Base-by-base conservation (phyloP, 2,329 filamentous ascomycete species). In the Fusarium sp. region DNA sequence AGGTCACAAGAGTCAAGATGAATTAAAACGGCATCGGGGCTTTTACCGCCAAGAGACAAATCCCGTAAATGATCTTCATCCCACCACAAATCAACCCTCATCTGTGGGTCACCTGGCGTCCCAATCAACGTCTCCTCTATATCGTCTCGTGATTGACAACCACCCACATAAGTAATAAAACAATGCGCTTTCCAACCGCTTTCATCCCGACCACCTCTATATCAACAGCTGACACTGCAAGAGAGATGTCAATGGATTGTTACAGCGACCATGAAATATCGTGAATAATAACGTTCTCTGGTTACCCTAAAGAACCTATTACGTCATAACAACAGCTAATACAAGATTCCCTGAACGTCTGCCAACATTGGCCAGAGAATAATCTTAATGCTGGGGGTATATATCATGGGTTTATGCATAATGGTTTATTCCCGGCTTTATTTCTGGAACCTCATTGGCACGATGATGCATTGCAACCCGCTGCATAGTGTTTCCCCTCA, bases 401-500 rank as follows among this genome's bases (percentile, higher is more conserved):
- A 55, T 53, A 0, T 22, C 20, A 15, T 6, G 18, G 5, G 26
- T 0, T 53, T 53, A 26, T 30, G 24, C 51, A 55, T 28, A 18
- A 41, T 20, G 35, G 14, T 41, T 18, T 6, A 55, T 55, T 13
- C 38, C 48, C 12, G 20, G 26, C 8, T 8, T 1, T 1, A 7
- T 2, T 17, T 0, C 5, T 4, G 10, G 6, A 6, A 17, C n/a
- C 5, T 44, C 1, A 71, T 71, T 71, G 69, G 69, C 1, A 8
- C 17, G 2, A 1, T 6, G 3, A 22, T 5, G 3, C 13, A 5
- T 24, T 53, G 24, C 12, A 41, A 51, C 44, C 41, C 32, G 14
- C 32, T 35, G 32, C 32, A 35, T 35, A 1, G 6, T 15, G 13
- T 35, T 53, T 57, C 69, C 62, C 69, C 69, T 71, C 69, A 67